Conservation (phyloP, 495 filamentous ascomycete genomes). For the Tuber indicum region DNA sequence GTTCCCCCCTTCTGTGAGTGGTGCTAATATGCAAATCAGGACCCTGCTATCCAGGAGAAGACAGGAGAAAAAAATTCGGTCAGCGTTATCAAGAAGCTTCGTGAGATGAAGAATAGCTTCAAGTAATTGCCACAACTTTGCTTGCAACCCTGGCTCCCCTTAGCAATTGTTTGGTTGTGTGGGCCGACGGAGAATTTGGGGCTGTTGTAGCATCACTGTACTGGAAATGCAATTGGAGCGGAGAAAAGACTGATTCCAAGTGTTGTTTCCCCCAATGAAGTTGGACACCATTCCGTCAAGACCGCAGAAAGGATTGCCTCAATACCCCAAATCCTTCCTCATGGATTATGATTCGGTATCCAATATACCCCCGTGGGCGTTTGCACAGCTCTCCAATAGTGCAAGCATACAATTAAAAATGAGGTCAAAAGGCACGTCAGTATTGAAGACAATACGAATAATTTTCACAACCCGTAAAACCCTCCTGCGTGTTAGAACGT, state of each 20-base stretch:
- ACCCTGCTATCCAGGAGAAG: slow-evolving; percentile 74
- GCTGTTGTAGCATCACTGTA: background rate
- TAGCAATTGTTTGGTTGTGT: background rate
- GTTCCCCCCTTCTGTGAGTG: background rate
- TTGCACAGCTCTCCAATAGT: background rate
- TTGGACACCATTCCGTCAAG: background rate
- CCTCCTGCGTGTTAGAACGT: no score
- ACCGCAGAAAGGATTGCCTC: background rate
- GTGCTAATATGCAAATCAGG: slow-evolving; percentile 47
- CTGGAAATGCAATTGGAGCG: background rate
- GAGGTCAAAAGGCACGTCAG: background rate
- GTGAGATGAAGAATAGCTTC: slow-evolving; percentile 90
- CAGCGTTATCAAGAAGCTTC: slow-evolving; percentile 75
- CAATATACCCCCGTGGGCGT: no score
- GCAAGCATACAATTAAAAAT: background rate
- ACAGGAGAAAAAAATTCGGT: slow-evolving; percentile 77
- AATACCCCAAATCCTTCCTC: background rate
- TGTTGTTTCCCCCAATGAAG: background rate
- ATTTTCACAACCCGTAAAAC: background rate
- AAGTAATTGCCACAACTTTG: slow-evolving; percentile 48
- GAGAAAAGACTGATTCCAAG: background rate
- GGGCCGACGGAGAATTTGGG: background rate
- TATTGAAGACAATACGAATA: background rate
- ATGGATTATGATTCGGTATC: background rate
- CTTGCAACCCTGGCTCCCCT: background rate